Evolutionary conservation across 345 rosid genomes (phyloP), one percentile per base, ranked within the genome.

Genomic region (Syzygium aqueum): DNA sequence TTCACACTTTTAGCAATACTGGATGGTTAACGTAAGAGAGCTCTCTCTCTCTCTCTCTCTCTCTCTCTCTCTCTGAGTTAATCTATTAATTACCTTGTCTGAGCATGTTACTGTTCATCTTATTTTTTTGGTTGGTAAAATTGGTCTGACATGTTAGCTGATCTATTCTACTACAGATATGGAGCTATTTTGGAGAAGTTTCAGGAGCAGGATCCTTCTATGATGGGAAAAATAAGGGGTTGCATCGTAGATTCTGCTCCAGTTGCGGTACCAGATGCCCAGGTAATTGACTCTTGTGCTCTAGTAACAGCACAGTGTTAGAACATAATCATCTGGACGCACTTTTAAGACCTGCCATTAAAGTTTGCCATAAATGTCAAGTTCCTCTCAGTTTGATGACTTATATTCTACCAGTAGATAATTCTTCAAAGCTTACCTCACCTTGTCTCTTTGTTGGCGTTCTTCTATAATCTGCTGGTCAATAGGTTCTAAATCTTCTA

Each of bases 231-330:
- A 78, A 97, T 97, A 87, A 94, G 90, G 90, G 99, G 98, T 56
- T 97, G 99, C 91, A 92, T 97, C 65, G 96, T 97, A 37, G 99
- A 97, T 91, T 97, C 99, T 88, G 99, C 99, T 78, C 99, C 99
- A 53, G 99, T 96, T 86, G 99, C 99, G 21, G 93, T 94, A 65
- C 94, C 98, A 88, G 99, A 97, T 87, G 98, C 99, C 59, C 97
- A 94, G 94, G 99, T 96, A 94, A 90, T 85, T 87, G 82, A 84
- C 84, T 77, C 49, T 56, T 54, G 28, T 77, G 49, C 50, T 77
- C 16, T 77, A 67, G 46, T 67, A 17, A 33, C 17, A 30, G 77
- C 46, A 33, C 12, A 3, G 46, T 67, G 25, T 67, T 33, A 67
- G 46, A 67, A 33, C 80, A 33, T 67, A 16, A 33, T 67, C 46